Conservation (phyloP, 495 filamentous ascomycete species). For the Hypomontagnella monticulosa region DNA sequence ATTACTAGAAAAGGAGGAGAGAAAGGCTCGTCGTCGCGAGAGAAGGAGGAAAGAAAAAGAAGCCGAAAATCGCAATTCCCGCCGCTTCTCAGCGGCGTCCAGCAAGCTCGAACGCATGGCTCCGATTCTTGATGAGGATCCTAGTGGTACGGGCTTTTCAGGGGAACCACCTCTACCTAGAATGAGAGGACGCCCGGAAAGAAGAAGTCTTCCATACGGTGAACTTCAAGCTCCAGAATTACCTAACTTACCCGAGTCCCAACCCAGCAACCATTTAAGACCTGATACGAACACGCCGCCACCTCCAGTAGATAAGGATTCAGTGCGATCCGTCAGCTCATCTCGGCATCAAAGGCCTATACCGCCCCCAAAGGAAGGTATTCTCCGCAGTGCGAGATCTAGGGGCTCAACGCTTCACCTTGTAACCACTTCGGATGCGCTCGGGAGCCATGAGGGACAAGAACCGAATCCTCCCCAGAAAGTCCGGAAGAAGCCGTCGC, state of each 20-base stretch:
- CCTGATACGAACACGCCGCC: constrained; percentile 62
- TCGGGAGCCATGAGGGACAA: constrained; percentile 44
- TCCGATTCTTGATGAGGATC: constrained; percentile 70
- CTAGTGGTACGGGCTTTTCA: constrained; percentile 48
- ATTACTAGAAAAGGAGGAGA: constrained; percentile 93
- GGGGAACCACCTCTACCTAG: constrained; percentile 64
- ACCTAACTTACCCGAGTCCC: constrained; percentile 75
- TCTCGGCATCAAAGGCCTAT: constrained; percentile 74
- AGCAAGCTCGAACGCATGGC: constrained; percentile 83
- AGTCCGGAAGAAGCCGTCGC: constrained; percentile 57
- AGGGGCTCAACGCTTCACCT: constrained; percentile 83
- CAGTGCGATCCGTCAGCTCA: constrained; percentile 74
- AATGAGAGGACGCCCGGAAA: constrained; percentile 63
- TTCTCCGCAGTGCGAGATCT: constrained; percentile 67
- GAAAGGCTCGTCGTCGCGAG: constrained; percentile 85
- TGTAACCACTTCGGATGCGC: constrained; percentile 67
- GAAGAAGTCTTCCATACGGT: constrained; percentile 61
- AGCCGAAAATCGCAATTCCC: constrained; percentile 78
- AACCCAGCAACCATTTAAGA: constrained; percentile 49
- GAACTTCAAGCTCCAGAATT: constrained; percentile 68
- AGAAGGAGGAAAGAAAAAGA: constrained; percentile 87
- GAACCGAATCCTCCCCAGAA: constrained; percentile 49
- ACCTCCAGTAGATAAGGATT: constrained; percentile 80
- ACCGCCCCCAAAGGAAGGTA: constrained; percentile 84
- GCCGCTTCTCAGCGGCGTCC: constrained; percentile 85